Percentiles rank a stretch among this genome's conserved stretches.
Conservation (phyloP, 1,139 yeast genomes). For the Geotrichum restrictum region DNA sequence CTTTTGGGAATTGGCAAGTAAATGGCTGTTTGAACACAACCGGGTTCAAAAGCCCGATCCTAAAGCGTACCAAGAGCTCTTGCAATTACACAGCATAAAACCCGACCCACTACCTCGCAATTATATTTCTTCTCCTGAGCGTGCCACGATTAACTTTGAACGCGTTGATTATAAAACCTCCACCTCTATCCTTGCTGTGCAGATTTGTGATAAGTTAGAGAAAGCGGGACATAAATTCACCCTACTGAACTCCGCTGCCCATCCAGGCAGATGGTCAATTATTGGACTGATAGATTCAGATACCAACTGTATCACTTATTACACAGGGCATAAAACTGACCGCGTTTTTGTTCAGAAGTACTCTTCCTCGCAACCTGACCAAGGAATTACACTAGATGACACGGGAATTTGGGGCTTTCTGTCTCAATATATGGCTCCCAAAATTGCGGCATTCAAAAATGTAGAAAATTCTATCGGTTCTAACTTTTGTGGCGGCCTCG, state of each 20-base stretch:
- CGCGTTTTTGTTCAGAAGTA: constrained; percentile 36
- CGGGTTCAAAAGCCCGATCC: constrained; percentile 14
- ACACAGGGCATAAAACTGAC: constrained; percentile 38
- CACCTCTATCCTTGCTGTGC: constrained; percentile 32
- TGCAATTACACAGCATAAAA: constrained; percentile 28
- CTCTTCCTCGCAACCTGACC: constrained; percentile 22
- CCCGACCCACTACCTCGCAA: constrained; percentile 24
- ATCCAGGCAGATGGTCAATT: constrained; percentile 85
- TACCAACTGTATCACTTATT: constrained; percentile 65
- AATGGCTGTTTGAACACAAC: constrained; percentile 23
- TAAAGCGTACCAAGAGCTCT: constrained; percentile 18
- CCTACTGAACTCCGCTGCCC: constrained; percentile 67
- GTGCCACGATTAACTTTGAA: constrained; percentile 1
- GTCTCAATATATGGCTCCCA: constrained; percentile 49
- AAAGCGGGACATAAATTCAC: constrained; percentile 45
- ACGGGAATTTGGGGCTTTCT: constrained; percentile 49
- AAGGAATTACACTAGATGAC: constrained; percentile 2
- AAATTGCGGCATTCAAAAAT: constrained; percentile 27
- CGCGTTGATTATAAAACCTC: not conserved
- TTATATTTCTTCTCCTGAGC: not conserved
- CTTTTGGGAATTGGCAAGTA: constrained; percentile 55
- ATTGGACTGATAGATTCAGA: constrained; percentile 63
- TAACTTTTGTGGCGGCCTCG: constrained; percentile 84
- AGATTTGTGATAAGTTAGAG: constrained; percentile 48
- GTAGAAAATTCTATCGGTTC: constrained; percentile 36